Evolutionary conservation across 306 rosid genomes (phyloP), one percentile per base, ranked within the genome.

Genomic region (Sicyos baderoa): DNA sequence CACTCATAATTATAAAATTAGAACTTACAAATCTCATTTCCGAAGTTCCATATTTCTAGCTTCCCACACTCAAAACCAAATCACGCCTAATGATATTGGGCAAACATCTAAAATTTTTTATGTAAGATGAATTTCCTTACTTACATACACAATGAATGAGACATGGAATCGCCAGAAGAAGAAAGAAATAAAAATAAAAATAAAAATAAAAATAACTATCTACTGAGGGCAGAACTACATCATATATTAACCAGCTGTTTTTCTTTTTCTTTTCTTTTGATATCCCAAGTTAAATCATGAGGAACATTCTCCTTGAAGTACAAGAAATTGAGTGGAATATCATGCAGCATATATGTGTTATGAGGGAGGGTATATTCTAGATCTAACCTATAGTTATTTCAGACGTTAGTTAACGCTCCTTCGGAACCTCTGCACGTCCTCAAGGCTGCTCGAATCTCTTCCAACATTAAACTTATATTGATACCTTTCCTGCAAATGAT

Each of bases 361-460:
- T n/a, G 67, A 32, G 67, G 67, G 19, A 60, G 48, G 8, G 25
- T 8, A 53, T 8, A 54, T 9, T 58, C 17, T 32, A 5, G 13
- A n/a, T 2, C 68, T 14, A 61, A 61, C 4, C 15, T n/a, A 10
- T 37, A 40, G 25, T 17, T 62, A 2, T 42, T 19, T 44, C 71
- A 0, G 54, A 22, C 40, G 13, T 7, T 3, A 21, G 71, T 47
- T 21, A 66, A 66, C 21, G 13, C 54, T 17, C 12, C 4, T 51
- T 68, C 49, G 9, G 32, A 66, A 45, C 14, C 7, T 60, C 50
- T 72, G 79, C 91, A 90, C 77, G 78, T 80, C 87, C 84, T 85
- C 73, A 93, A 77, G 35, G 86, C 94, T 2, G 79, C 82, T 68
- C 99, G 84, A 78, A 94, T 94, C 75, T 83, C 96, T 77, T 87